A percentile compares a stretch with the other conserved stretches of the same genome.
phyloP scores from a whole-genome alignment of 352 stramenopile species.

The Pythium dissotocum region DNA sequence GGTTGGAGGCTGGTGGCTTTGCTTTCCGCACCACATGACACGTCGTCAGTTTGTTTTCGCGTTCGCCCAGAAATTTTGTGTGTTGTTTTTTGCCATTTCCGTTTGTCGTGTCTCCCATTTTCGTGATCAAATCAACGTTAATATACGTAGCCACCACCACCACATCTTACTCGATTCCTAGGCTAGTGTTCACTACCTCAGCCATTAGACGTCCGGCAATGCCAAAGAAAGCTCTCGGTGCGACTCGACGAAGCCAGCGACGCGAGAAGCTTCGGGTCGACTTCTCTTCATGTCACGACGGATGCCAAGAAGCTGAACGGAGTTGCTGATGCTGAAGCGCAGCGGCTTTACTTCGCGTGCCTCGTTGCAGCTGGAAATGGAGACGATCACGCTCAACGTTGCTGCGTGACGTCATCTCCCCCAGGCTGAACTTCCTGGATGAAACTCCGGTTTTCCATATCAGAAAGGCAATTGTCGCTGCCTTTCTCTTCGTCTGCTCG shows the following conservation, averaged over 20 bases:
- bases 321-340: neutral
- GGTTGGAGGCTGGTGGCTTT: neutral
- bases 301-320: too few species aligned
- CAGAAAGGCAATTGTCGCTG: neutral
- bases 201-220: neutral
- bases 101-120: slow-evolving; percentile 1
- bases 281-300: neutral
- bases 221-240: neutral
- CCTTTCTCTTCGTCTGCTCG: neutral
- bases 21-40: neutral
- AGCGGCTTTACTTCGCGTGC: neutral
- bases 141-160: neutral
- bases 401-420: neutral
- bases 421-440: too few species aligned
- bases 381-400: neutral
- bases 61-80: neutral
- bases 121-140: slow-evolving; percentile 1
- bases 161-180: neutral
- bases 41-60: neutral
- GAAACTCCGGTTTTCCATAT: too few species aligned
- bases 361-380: neutral
- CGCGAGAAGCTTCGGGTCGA: neutral
- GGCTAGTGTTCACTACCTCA: neutral
- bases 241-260: neutral
- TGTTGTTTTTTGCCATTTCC: neutral